A percentile compares a stretch with the other conserved stretches of the same genome.
phyloP scores from a whole-genome alignment of 352 stramenopile genomes.

The Hyaloperonospora brassicae region DNA sequence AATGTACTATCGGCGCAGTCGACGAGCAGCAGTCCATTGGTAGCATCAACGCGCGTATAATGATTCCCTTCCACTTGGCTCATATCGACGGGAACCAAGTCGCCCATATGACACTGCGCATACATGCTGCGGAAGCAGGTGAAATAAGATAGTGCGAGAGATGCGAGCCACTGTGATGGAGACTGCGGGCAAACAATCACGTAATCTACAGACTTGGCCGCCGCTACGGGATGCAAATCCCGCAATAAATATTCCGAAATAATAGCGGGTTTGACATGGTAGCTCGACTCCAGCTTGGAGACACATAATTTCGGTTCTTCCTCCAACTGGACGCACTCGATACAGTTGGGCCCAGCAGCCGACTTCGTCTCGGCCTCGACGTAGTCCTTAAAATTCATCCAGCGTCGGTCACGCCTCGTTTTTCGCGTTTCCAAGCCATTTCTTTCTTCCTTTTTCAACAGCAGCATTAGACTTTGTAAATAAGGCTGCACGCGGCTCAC shows the following conservation, averaged over 20 bases:
- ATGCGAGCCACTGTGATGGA: constrained; percentile 62
- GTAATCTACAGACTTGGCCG: constrained; percentile 64
- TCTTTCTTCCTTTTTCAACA: constrained; percentile 26
- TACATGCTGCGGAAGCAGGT: constrained; percentile 66
- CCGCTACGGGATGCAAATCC: constrained; percentile 52
- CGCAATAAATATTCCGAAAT: constrained; percentile 75
- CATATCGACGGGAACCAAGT: constrained; percentile 50
- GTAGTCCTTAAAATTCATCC: constrained; percentile 43
- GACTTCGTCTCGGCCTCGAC: constrained; percentile 10
- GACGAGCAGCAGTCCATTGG: constrained; percentile 50
- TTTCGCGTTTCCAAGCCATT: constrained; percentile 21
- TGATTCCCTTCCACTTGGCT: constrained; percentile 27
- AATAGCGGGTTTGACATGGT: constrained; percentile 41
- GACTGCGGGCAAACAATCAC: constrained; percentile 64
- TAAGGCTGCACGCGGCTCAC: constrained; percentile 32
- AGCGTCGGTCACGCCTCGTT: constrained; percentile 19
- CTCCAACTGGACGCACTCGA: constrained; percentile 22
- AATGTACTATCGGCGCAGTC: constrained; percentile 38
- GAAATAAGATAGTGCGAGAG: constrained; percentile 61
- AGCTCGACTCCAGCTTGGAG: constrained; percentile 43
- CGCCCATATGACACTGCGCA: constrained; percentile 56
- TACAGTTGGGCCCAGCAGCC: constrained; percentile 14
- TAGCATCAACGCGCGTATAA: constrained; percentile 38
- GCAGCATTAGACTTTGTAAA: constrained; percentile 29
- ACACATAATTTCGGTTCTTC: constrained; percentile 38